Percentiles rank a stretch among this genome's conserved stretches.
These are phyloP conservation scores for Chrysoporthe puriensis DNA, from an alignment of 2,329 filamentous ascomycete species.

Conservation along the genomic window DNA sequence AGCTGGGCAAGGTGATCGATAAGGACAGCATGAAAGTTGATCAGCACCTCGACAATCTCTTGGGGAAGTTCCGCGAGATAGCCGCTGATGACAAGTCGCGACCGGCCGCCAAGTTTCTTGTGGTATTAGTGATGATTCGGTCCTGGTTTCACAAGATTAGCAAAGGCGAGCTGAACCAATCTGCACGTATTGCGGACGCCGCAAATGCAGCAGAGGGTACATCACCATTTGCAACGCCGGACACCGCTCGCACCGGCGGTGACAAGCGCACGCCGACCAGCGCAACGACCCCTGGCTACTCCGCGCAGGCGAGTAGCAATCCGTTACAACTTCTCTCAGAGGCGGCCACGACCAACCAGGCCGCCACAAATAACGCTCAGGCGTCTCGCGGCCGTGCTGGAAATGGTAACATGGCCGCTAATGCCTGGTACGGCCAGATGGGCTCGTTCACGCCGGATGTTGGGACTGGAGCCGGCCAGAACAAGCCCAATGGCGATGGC, in stretches of 20 bases:
- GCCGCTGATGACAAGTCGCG: constrained; percentile 67
- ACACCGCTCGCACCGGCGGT: constrained; percentile 10
- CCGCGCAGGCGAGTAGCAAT: constrained; percentile 47
- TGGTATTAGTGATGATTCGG: constrained; percentile 71
- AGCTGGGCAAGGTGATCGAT: constrained; percentile 71
- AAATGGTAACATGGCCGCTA: constrained; percentile 21
- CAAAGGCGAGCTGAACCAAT: constrained; percentile 26
- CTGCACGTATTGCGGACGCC: constrained; percentile 7
- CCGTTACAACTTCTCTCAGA: constrained; percentile 61
- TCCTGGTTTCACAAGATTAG: constrained; percentile 65
- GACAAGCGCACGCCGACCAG: constrained; percentile 29
- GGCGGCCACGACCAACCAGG: constrained; percentile 52
- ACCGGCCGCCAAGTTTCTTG: constrained; percentile 70
- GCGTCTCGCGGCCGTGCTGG: constrained; percentile 4
- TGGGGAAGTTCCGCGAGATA: constrained; percentile 67
- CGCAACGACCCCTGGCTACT: constrained; percentile 33
- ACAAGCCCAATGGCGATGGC: constrained; percentile 23
- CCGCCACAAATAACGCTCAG: constrained; percentile 29
- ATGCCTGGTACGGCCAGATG: constrained; percentile 17
- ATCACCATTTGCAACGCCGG: constrained; percentile 18
- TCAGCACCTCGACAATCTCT: constrained; percentile 70
- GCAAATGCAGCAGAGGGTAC: constrained; percentile 21
- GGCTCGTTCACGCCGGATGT: constrained; percentile 2
- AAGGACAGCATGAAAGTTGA: constrained; percentile 67
- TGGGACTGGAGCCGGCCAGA: constrained; percentile 2